Evolutionary conservation across 495 filamentous ascomycete species (phyloP).

Genomic region (Aspergillus leporis): DNA sequence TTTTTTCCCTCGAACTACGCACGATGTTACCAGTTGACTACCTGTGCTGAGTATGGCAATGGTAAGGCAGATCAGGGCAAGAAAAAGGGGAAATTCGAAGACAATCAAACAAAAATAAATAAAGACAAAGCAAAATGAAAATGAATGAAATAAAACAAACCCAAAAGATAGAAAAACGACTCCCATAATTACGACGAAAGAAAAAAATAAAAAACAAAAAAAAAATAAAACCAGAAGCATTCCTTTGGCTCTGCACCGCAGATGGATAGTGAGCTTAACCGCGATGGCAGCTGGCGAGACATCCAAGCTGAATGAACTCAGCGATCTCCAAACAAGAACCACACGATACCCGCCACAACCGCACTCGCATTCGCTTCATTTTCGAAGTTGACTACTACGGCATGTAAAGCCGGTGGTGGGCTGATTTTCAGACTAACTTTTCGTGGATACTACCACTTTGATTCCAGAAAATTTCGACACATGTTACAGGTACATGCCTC

Average conservation of each 20-base stretch:
- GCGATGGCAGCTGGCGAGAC: background rate
- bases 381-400: background rate
- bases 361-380: slow-evolving; percentile 8
- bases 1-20: background rate
- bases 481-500: slow-evolving; percentile 6
- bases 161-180: no score
- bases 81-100: background rate
- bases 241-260: background rate
- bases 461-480: slow-evolving; percentile 18
- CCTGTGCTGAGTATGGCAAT: background rate
- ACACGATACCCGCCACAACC: slow-evolving; percentile 9
- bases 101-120: background rate
- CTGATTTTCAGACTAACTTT: background rate
- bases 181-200: no score
- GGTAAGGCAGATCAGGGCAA: background rate
- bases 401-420: slow-evolving; percentile 4
- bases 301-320: background rate
- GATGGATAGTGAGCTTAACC: background rate
- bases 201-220: no score
- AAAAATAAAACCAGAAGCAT: background rate
- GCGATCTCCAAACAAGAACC: background rate
- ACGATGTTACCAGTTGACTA: background rate
- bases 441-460: slow-evolving; percentile 7
- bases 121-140: background rate
- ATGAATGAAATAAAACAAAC: no score